Evolutionary conservation across 768 basidiomycete genomes (phyloP), one percentile per base, ranked within the genome.

Genomic region (Mycena epipterygia): DNA sequence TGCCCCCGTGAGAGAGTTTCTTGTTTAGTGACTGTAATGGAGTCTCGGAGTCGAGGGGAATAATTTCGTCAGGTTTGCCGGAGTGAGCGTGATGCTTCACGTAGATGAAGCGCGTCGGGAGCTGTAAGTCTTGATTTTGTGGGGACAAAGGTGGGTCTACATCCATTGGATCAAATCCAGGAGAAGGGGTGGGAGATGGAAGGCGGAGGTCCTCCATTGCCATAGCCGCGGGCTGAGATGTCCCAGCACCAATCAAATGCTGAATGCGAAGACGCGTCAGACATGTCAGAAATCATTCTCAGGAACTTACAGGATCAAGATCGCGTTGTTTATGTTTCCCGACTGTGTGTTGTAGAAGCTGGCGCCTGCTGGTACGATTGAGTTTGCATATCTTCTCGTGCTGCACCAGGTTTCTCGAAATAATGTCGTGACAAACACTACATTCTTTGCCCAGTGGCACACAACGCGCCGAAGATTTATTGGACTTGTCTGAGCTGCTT

Each of bases 51-150:
- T 60, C 59, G 44, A 60, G 46, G 14, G 59, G 23, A n/a, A n/a
- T n/a, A n/a, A n/a, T n/a, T n/a, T n/a, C n/a, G n/a, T n/a, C n/a
- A n/a, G n/a, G n/a, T n/a, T 62, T 62, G 33, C 21, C 33, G 9
- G 61, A 49, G 35, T 62, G 61, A 33, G 46, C n/a, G 49, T 62
- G 61, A 37, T 62, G 61, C 23, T 51, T 62, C 17, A 62, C 49
- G 19, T 37, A 62, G 6, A 62, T 62, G 19, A 62, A 51, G 61
- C 49, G 61, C 48, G 16, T 19, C 35, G 61, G 61, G n/a, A 62
- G 61, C 25, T n/a, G n/a, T n/a, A n/a, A n/a, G n/a, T n/a, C n/a
- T n/a, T 51, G 33, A 41, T 30, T 27, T 27, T 62, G 4, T n/a
- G 5, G 23, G n/a, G 25, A 23, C 21, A 35, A n/a, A 37, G 23